phyloP scores from a whole-genome alignment of 176 grass and related monocot species.

The Chloris gayana region DNA sequence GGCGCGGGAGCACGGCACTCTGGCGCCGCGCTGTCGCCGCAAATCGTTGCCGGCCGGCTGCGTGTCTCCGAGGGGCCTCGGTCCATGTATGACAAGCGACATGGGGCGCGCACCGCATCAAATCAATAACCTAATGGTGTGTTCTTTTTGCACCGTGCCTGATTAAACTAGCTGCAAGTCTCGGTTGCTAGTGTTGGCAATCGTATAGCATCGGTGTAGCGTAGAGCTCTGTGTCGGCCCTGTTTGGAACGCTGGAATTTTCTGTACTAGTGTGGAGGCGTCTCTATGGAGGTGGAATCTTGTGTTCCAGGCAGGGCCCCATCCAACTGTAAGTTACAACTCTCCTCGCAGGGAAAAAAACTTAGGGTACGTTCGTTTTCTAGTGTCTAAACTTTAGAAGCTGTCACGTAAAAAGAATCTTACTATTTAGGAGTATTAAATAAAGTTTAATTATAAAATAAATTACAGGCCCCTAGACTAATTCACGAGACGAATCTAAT shows the following conservation, averaged over 20 bases:
- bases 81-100: constrained; percentile 21
- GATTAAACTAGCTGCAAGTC: neutral
- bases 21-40: constrained; percentile 35
- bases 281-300: neutral
- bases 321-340: neutral
- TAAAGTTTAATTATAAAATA: too few species aligned
- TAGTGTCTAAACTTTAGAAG: too few species aligned
- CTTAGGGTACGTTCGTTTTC: too few species aligned
- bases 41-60: constrained; percentile 40
- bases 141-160: neutral
- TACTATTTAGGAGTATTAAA: too few species aligned
- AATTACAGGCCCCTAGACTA: too few species aligned
- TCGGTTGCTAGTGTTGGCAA: neutral
- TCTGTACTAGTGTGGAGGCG: neutral
- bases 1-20: neutral
- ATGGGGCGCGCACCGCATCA: constrained; percentile 30
- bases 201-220: neutral
- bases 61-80: constrained; percentile 2
- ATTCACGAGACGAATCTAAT: too few species aligned
- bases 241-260: neutral
- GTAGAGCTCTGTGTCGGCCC: neutral
- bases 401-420: too few species aligned
- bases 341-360: neutral
- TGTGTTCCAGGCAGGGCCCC: constrained; percentile 18
- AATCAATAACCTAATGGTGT: constrained; percentile 36